These are phyloP conservation scores for Pseudoneurospora amorphoporcata DNA, from an alignment of 495 filamentous ascomycete genomes.

Conservation along the genomic window DNA sequence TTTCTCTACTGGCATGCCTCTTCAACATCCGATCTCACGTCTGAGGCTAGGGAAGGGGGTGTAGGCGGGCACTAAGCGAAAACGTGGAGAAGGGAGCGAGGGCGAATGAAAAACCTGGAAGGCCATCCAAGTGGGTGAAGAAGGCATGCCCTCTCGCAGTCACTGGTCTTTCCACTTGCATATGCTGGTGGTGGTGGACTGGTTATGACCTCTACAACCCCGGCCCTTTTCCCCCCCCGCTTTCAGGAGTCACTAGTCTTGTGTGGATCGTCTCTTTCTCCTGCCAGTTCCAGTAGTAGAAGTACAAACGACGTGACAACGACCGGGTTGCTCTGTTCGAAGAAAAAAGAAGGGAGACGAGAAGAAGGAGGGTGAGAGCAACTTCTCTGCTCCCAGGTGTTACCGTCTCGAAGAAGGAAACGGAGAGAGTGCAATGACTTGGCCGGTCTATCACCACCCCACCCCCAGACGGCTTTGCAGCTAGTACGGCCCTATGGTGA, in stretches of 20 bases:
- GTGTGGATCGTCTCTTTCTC: background rate
- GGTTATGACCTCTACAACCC: background rate
- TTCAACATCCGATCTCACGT: background rate
- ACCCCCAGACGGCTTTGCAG: background rate
- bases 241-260: background rate
- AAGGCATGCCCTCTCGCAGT: background rate
- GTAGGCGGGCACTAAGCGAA: background rate
- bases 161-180: background rate
- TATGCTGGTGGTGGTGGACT: background rate
- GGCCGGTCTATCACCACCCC: background rate
- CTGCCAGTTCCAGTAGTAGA: background rate
- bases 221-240: background rate
- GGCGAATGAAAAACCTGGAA: background rate
- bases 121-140: background rate
- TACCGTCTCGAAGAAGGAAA: background rate
- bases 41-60: background rate
- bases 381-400: background rate
- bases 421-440: background rate
- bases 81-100: background rate
- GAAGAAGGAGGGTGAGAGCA: background rate
- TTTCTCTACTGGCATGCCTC: background rate
- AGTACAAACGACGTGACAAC: background rate
- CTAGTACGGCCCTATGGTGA: background rate
- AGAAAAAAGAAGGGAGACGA: background rate
- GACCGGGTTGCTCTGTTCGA: background rate